Conservation (phyloP, 2,329 filamentous ascomycete genomes). For the Fusarium compactum region DNA sequence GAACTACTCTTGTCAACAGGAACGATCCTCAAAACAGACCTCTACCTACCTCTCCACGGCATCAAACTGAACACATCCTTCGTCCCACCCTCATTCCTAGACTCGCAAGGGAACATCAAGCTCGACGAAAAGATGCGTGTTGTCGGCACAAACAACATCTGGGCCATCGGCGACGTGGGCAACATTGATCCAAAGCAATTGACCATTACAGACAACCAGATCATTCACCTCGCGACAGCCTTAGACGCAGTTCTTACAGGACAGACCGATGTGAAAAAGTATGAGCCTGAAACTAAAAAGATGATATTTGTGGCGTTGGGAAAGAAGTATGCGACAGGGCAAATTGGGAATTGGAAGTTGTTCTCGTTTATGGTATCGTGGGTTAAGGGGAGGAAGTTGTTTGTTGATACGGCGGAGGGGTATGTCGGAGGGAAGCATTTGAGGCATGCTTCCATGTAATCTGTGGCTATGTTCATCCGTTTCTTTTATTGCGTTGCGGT, state of each 20-base stretch:
- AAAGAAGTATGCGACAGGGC: conserved; percentile 47
- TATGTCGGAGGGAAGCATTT: conserved; percentile 49
- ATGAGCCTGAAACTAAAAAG: conserved; percentile 42
- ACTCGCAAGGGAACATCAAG: conserved; percentile 50
- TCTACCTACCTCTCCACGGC: conserved; percentile 62
- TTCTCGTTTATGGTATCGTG: conserved; percentile 50
- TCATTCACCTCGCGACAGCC: conserved; percentile 50
- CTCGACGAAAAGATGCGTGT: conserved; percentile 53
- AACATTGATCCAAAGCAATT: conserved; percentile 56
- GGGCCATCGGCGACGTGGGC: conserved; percentile 58
- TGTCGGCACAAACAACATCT: conserved; percentile 53
- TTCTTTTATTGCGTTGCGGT: neutral
- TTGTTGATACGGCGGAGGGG: conserved; percentile 49
- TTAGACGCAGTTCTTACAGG: conserved; percentile 47
- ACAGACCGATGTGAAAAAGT: conserved; percentile 13
- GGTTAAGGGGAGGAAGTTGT: conserved; percentile 52
- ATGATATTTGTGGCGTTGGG: conserved; percentile 50
- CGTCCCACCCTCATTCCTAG: conserved; percentile 51
- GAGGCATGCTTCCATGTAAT: conserved; percentile 48
- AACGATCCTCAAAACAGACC: conserved; percentile 49
- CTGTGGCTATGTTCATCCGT: accelerated
- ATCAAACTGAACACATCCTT: conserved; percentile 58
- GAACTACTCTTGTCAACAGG: conserved; percentile 50
- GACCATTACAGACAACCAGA: conserved; percentile 50
- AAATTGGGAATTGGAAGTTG: conserved; percentile 52